phyloP scores from a whole-genome alignment of 805 yeast species.

The Schizosaccharomyces cryophilus region DNA sequence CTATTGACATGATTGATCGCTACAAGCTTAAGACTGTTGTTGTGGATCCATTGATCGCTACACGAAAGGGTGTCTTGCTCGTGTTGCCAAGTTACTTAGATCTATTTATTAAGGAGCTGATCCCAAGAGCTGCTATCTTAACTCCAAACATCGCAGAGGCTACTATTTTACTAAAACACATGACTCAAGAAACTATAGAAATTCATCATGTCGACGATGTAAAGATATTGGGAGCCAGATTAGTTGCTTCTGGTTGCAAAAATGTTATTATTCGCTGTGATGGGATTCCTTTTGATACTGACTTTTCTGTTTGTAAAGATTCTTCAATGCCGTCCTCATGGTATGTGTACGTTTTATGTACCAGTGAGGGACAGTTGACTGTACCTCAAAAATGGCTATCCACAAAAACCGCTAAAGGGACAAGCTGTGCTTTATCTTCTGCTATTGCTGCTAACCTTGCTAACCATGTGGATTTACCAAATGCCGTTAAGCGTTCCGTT shows the following conservation, averaged over 20 bases:
- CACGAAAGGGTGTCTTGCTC: conserved; percentile 53
- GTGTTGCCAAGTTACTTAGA: conserved; percentile 24
- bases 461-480: background rate
- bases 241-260: background rate
- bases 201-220: background rate
- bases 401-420: background rate
- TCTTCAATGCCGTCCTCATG: background rate
- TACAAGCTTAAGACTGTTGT: conserved; percentile 21
- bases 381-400: background rate
- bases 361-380: background rate
- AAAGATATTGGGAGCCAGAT: background rate
- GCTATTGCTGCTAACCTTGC: background rate
- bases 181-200: background rate
- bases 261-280: background rate
- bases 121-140: conserved; percentile 31
- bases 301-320: background rate
- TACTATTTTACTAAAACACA: conserved; percentile 12
- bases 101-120: conserved; percentile 19
- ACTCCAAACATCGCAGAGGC: conserved; percentile 68
- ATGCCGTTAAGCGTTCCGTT: background rate
- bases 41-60: conserved; percentile 53
- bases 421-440: background rate
- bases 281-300: background rate
- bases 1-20: conserved; percentile 17
- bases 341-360: background rate